A percentile compares a stretch with the other conserved stretches of the same genome.
These are phyloP conservation scores for Botrytis paeoniae DNA, from an alignment of 2,329 filamentous ascomycete genomes.

Conservation along the genomic window DNA sequence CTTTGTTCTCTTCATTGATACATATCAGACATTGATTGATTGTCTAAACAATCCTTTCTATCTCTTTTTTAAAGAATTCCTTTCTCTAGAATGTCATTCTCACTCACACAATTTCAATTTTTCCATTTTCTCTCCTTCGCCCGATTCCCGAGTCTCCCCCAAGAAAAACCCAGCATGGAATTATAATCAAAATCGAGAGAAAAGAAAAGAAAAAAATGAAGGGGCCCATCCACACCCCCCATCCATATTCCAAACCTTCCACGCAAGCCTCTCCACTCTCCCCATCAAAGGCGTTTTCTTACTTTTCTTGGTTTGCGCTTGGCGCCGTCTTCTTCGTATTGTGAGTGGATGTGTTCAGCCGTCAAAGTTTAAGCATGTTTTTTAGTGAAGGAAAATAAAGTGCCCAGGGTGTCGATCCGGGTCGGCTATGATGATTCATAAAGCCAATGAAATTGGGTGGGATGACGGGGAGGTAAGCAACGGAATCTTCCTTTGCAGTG, in stretches of 20 bases:
- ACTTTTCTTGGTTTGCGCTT: neutral
- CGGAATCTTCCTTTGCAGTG: neutral
- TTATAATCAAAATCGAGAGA: neutral
- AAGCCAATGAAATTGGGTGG: neutral
- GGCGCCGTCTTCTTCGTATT: neutral
- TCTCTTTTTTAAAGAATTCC: neutral
- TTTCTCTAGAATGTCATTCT: neutral
- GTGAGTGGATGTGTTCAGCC: neutral
- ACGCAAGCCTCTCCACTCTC: constrained; percentile 13
- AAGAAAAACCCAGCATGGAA: neutral
- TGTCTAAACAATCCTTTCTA: neutral
- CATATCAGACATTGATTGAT: neutral
- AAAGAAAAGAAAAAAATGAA: neutral
- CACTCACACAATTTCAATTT: neutral
- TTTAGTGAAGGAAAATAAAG: neutral
- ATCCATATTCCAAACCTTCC: constrained; percentile 1
- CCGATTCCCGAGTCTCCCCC: neutral
- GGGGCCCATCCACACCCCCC: neutral
- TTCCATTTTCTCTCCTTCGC: neutral
- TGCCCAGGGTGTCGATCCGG: neutral
- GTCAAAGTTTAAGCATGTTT: constrained; percentile 17
- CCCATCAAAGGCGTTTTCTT: constrained; percentile 4
- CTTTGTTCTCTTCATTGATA: neutral
- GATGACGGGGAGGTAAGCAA: neutral
- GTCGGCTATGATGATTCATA: neutral